These are phyloP conservation scores for Ilyonectria destructans DNA, from an alignment of 2,329 filamentous ascomycete species.

Conservation along the genomic window DNA sequence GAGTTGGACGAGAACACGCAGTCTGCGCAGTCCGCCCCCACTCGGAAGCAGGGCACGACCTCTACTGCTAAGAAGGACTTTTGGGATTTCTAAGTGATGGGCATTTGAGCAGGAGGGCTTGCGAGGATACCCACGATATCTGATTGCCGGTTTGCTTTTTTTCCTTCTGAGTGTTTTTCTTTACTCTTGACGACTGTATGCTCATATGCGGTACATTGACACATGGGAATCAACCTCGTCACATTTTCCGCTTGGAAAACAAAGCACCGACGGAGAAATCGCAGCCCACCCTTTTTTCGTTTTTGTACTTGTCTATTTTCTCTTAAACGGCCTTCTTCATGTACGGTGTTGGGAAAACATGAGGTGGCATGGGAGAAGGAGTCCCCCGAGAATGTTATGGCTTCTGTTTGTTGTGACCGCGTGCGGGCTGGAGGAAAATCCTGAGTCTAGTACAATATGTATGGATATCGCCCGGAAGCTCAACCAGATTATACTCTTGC, in stretches of 20 bases:
- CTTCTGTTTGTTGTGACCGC: slow-evolving; percentile 10
- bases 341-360: slow-evolving; percentile 30
- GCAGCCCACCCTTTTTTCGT: slow-evolving; percentile 25
- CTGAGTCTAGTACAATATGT: slow-evolving; percentile 8
- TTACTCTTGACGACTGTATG: slow-evolving; percentile 42
- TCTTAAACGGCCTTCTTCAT: slow-evolving; percentile 32
- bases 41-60: slow-evolving; percentile 55
- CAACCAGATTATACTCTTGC: slow-evolving; percentile 32
- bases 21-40: slow-evolving; percentile 48
- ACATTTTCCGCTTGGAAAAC: slow-evolving; percentile 31
- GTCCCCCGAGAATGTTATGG: slow-evolving; percentile 24
- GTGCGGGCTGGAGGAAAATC: slow-evolving; percentile 13
- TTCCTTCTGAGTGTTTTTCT: slow-evolving; percentile 14
- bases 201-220: slow-evolving; percentile 52
- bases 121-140: slow-evolving; percentile 33
- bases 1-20: slow-evolving; percentile 59
- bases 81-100: slow-evolving; percentile 63
- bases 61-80: slow-evolving; percentile 59
- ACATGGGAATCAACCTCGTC: slow-evolving; percentile 39
- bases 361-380: slow-evolving; percentile 23
- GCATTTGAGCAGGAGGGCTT: slow-evolving; percentile 29
- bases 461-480: slow-evolving; percentile 32
- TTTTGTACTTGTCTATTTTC: slow-evolving; percentile 29
- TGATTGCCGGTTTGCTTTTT: slow-evolving; percentile 19
- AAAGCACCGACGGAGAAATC: slow-evolving; percentile 18